Conservation (phyloP, 2,329 filamentous ascomycete genomes). For the Parafenestella ontariensis region DNA sequence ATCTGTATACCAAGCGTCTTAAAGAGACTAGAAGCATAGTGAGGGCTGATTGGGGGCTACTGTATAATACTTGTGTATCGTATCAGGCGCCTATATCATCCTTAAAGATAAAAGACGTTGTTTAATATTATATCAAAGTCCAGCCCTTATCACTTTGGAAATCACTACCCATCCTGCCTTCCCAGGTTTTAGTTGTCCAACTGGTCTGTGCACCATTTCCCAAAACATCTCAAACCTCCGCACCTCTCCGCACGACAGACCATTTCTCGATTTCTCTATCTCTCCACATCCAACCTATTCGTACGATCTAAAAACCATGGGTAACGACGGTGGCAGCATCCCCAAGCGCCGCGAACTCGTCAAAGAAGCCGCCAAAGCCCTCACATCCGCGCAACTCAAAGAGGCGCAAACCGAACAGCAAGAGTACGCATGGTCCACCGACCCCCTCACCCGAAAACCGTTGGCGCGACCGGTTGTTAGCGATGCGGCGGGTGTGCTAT, state of each 20-base stretch:
- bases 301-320: constrained; percentile 65
- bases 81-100: not conserved
- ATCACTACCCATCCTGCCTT: not conserved
- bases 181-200: not conserved
- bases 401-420: constrained; percentile 85
- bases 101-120: not conserved
- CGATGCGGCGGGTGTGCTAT: constrained; percentile 82
- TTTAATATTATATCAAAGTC: not conserved
- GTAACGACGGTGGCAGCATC: constrained; percentile 96
- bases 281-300: constrained; percentile 2
- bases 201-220: constrained; percentile 16
- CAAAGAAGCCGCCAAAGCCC: constrained; percentile 84
- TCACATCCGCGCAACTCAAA: constrained; percentile 85
- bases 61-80: constrained; percentile 12
- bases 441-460: constrained; percentile 81
- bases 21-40: not conserved
- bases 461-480: constrained; percentile 81
- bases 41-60: not conserved
- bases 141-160: no score
- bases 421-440: constrained; percentile 84
- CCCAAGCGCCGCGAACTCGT: constrained; percentile 95
- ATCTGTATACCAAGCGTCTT: constrained; percentile 1
- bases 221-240: constrained; percentile 26
- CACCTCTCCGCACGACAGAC: constrained; percentile 26
- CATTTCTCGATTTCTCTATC: not conserved